These are phyloP conservation scores for Brachypodium distachyon DNA, from an alignment of 202 grass and related monocot species.

Conservation along the genomic window DNA sequence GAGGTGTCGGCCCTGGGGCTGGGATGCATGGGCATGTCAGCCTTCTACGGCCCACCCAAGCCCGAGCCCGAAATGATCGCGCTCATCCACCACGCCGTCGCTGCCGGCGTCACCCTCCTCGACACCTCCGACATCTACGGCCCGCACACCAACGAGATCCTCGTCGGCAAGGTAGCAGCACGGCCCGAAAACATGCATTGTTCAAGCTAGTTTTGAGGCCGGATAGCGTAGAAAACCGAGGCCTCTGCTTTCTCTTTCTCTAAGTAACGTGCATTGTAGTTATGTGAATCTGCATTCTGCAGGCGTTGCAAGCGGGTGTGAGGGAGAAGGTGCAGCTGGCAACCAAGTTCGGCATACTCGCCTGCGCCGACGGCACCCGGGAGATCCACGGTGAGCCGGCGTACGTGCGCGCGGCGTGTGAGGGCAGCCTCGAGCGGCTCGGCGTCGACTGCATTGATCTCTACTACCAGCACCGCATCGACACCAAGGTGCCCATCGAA, in stretches of 20 bases:
- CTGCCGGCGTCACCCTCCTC: background rate
- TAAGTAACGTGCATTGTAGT: too few species aligned
- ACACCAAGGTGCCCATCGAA: too few species aligned
- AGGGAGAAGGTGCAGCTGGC: background rate
- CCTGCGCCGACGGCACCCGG: background rate
- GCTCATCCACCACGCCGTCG: background rate
- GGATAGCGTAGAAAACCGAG: too few species aligned
- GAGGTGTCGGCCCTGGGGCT: background rate
- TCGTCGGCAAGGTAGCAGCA: too few species aligned
- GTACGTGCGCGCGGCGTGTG: background rate
- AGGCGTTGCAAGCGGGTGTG: background rate
- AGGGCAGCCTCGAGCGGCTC: background rate
- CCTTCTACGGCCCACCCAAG: background rate
- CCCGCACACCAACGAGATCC: background rate
- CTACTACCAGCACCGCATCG: too few species aligned
- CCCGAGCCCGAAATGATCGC: background rate
- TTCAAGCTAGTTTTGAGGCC: too few species aligned
- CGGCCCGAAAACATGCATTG: too few species aligned
- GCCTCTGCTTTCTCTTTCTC: too few species aligned
- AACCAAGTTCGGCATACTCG: background rate
- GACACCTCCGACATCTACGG: constrained; percentile 12
- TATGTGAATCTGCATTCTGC: too few species aligned
- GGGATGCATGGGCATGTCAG: background rate
- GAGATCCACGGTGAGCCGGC: background rate
- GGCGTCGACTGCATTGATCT: background rate